These are phyloP conservation scores for Picochlorum sp. DNA, from an alignment of 139 green algal species.

Conservation along the genomic window DNA sequence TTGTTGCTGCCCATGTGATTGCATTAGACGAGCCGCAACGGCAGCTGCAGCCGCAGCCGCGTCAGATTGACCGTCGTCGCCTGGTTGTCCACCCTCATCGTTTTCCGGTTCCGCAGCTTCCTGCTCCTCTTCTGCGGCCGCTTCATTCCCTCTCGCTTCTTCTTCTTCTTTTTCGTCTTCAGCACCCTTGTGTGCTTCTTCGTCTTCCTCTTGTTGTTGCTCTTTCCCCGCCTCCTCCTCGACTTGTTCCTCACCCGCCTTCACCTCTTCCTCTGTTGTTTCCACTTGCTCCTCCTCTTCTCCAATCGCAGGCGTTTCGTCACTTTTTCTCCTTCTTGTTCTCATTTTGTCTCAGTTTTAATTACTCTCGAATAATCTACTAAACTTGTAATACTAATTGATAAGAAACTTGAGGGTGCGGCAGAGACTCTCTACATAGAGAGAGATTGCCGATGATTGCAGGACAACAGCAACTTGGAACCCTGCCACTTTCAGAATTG, in stretches of 20 bases:
- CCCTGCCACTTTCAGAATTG: too few relatives aligned
- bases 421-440: too few relatives aligned
- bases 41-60: constrained; percentile 9
- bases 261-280: neutral
- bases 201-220: neutral
- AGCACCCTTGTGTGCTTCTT: neutral
- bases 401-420: too few relatives aligned
- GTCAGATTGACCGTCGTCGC: neutral
- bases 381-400: too few relatives aligned
- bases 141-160: neutral
- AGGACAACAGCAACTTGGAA: too few relatives aligned
- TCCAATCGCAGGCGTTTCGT: neutral
- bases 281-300: neutral
- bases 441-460: too few relatives aligned
- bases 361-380: too few relatives aligned
- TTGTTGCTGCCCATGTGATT: constrained; percentile 2
- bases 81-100: neutral
- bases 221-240: neutral
- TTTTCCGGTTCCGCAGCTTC: neutral
- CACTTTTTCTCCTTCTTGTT: neutral
- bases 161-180: neutral
- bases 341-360: neutral
- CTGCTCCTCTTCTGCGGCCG: neutral
- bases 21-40: constrained; percentile 14
- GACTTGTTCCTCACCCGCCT: neutral